Percentiles rank a stretch among this genome's conserved stretches.
Evolutionary conservation across 2,329 filamentous ascomycete genomes (phyloP).

Genomic region (Colletotrichum shisoi): DNA sequence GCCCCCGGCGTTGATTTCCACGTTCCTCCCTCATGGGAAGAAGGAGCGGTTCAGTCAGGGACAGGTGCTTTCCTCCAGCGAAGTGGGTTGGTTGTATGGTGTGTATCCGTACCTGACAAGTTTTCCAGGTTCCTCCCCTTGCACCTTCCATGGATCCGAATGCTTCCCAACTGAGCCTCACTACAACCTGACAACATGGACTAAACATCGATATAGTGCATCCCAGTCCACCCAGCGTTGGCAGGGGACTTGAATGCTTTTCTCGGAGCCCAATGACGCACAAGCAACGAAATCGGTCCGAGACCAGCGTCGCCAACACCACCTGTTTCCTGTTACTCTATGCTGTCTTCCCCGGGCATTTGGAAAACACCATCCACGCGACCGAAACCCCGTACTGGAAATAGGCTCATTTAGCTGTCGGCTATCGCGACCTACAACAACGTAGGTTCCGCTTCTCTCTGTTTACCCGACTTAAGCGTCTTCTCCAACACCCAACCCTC

Average conservation of each 20-base stretch:
- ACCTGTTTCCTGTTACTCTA: not conserved
- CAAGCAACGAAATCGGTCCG: conserved; percentile 5
- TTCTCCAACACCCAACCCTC: not conserved
- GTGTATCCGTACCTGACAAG: conserved; percentile 6
- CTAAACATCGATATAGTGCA: not conserved
- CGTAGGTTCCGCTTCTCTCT: not conserved
- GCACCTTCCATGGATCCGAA: conserved; percentile 13
- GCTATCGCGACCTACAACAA: not conserved
- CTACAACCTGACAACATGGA: conserved; percentile 30
- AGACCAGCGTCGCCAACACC: not conserved
- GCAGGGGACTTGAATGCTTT: not conserved
- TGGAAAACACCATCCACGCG: not conserved
- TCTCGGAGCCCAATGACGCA: not conserved
- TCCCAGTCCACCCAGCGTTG: not conserved
- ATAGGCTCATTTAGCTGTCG: conserved; percentile 7
- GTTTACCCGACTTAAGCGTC: not conserved
- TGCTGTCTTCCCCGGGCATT: not conserved
- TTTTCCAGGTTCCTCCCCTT: conserved; percentile 3
- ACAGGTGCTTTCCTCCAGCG: too few relatives aligned
- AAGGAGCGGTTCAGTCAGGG: not conserved
- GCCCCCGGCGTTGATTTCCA: not conserved
- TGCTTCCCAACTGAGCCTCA: conserved; percentile 28
- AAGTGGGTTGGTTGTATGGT: too few relatives aligned
- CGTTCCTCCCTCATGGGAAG: not conserved
- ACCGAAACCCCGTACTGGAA: not conserved